Conservation (phyloP, 345 rosid genomes). For the Eutrema yunnanense region DNA sequence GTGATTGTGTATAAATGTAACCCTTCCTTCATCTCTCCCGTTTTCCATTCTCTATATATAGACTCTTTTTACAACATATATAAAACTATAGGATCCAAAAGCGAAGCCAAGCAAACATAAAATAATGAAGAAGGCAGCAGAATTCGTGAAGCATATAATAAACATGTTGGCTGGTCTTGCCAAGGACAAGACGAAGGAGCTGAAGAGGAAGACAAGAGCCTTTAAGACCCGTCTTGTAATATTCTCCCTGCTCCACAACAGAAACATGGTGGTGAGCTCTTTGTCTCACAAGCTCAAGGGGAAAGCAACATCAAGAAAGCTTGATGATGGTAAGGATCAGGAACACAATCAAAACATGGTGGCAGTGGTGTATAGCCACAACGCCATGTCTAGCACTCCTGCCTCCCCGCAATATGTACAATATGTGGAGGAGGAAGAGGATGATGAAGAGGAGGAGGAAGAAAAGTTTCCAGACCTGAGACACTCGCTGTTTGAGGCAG, state of each 20-base stretch:
- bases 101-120: conserved; percentile 5
- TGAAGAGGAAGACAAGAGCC: conserved; percentile 54
- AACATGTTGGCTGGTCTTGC: conserved; percentile 29
- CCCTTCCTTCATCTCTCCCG: background rate
- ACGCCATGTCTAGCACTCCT: conserved; percentile 22
- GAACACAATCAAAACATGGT: conserved; percentile 22
- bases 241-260: conserved; percentile 56
- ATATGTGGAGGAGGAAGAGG: background rate
- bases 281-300: conserved; percentile 50
- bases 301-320: conserved; percentile 14
- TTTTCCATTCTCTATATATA: conserved; percentile 26
- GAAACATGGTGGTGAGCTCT: conserved; percentile 41
- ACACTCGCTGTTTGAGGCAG: conserved; percentile 47
- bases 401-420: conserved; percentile 20
- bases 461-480: conserved; percentile 51
- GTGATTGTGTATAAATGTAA: conserved; percentile 4
- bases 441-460: conserved; percentile 15
- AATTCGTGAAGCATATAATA: conserved; percentile 40
- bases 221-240: conserved; percentile 55
- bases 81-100: background rate
- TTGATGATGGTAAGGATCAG: background rate
- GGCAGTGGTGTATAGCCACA: conserved; percentile 14
- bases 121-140: conserved; percentile 42
- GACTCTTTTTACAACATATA: background rate
- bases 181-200: conserved; percentile 42